Conservation (phyloP, 176 grass and related monocot genomes). For the Puccinellia tenuiflora region DNA sequence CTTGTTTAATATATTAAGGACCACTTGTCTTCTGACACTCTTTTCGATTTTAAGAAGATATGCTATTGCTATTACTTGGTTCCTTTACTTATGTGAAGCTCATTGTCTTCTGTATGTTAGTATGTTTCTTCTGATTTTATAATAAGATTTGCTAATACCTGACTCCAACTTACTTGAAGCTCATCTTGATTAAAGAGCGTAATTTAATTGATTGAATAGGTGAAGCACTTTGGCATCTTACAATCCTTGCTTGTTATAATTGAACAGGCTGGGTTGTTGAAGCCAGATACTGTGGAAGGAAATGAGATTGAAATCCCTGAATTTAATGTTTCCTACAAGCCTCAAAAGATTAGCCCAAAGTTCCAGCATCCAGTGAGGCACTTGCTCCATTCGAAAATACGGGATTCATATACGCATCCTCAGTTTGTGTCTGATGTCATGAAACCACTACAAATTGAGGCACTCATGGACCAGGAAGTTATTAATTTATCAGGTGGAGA, state of each 20-base stretch:
- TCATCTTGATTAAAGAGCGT: background rate
- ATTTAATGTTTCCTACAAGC: conserved; percentile 96
- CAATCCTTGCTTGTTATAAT: conserved; percentile 16
- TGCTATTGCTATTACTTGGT: background rate
- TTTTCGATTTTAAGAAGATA: background rate
- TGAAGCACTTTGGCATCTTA: conserved; percentile 1
- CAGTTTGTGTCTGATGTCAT: conserved; percentile 93
- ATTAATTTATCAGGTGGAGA: conserved; percentile 97
- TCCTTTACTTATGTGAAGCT: background rate
- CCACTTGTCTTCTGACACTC: background rate
- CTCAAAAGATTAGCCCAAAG: conserved; percentile 86
- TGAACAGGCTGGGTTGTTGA: conserved; percentile 67
- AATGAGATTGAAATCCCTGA: conserved; percentile 81
- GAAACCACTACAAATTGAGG: conserved; percentile 97
- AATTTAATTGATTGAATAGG: background rate
- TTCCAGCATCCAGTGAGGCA: conserved; percentile 70
- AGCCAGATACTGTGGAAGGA: conserved; percentile 71
- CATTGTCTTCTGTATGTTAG: background rate
- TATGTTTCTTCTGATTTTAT: background rate
- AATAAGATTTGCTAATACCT: background rate
- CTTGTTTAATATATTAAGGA: background rate
- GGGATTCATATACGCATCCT: conserved; percentile 84
- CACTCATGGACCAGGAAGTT: conserved; percentile 87
- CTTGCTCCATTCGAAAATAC: conserved; percentile 81
- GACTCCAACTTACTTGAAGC: background rate